Conservation (phyloP, 768 basidiomycete species). For the Lactarius sp. region DNA sequence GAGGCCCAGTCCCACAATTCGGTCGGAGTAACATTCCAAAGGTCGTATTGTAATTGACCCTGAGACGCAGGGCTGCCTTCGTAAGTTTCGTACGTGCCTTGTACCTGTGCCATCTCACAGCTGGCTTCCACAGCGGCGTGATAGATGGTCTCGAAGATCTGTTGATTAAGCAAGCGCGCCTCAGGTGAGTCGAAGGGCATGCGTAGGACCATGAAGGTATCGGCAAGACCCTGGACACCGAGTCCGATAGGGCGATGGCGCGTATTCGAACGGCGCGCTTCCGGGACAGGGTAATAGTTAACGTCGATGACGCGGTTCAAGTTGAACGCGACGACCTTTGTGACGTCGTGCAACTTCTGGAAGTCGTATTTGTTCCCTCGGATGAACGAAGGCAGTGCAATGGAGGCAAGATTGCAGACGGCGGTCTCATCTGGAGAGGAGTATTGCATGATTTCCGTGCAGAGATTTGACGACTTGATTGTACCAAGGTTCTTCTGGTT, state of each 20-base stretch:
- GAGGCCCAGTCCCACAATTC: conserved; percentile 91
- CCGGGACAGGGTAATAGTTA: conserved; percentile 93
- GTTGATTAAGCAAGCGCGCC: conserved; percentile 83
- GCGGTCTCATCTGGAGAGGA: conserved; percentile 96
- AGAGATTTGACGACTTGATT: conserved; percentile 98
- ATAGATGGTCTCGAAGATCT: conserved; percentile 99
- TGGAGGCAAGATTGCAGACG: conserved; percentile 96
- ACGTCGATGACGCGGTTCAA: conserved; percentile 91
- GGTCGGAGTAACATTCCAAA: conserved; percentile 88
- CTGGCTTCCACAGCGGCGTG: conserved; percentile 91
- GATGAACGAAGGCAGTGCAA: conserved; percentile 92
- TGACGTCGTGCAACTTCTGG: conserved; percentile 88
- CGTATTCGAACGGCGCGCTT: conserved; percentile 90
- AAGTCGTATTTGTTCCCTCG: conserved; percentile 83
- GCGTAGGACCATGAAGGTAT: conserved; percentile 94
- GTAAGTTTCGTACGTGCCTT: conserved; percentile 86
- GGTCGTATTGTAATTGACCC: conserved; percentile 88
- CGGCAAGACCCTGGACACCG: conserved; percentile 96
- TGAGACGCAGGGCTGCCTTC: conserved; percentile 84
- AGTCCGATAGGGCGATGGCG: conserved; percentile 97
- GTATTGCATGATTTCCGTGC: conserved; percentile 99
- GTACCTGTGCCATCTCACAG: conserved; percentile 72
- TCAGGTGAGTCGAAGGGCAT: conserved; percentile 91
- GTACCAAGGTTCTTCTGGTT: conserved; percentile 98
- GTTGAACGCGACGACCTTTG: conserved; percentile 90